These are phyloP conservation scores for Alternaria conjuncta DNA, from an alignment of 2,329 filamentous ascomycete species.

Conservation along the genomic window DNA sequence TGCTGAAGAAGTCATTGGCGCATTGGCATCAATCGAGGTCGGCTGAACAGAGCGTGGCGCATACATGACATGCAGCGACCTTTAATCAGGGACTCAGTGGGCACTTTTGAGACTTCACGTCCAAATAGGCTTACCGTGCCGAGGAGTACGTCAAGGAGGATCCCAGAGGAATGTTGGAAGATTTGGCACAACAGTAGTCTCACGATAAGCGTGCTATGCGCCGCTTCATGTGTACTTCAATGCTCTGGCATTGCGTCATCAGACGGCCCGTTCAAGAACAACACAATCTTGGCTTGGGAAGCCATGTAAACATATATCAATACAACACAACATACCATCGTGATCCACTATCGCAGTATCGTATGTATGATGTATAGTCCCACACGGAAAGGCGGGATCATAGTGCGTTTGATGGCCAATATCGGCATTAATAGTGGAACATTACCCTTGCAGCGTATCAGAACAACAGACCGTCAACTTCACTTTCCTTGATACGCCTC, in stretches of 20 bases:
- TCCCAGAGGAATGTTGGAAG: neutral
- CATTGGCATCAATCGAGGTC: constrained; percentile 74
- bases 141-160: neutral
- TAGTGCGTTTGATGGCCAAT: constrained; percentile 5
- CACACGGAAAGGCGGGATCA: neutral
- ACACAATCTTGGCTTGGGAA: neutral
- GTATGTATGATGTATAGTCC: neutral
- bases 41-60: constrained; percentile 29
- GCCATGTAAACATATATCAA: constrained; percentile 8
- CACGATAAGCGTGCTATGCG: neutral
- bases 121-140: neutral
- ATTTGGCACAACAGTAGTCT: constrained; percentile 3
- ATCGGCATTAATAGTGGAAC: constrained; percentile 8
- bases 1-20: constrained; percentile 83
- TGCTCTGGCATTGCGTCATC: neutral
- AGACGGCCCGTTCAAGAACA: neutral
- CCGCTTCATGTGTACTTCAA: neutral
- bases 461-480: constrained; percentile 7
- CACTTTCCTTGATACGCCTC: constrained; percentile 7
- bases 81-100: neutral
- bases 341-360: neutral
- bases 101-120: neutral
- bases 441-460: constrained; percentile 6
- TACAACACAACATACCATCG: constrained; percentile 4
- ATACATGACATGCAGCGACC: neutral